A percentile compares a stretch with the other conserved stretches of the same genome.
Conservation (phyloP, 2,329 filamentous ascomycete species). For the Teratosphaeriaceae sp. region DNA sequence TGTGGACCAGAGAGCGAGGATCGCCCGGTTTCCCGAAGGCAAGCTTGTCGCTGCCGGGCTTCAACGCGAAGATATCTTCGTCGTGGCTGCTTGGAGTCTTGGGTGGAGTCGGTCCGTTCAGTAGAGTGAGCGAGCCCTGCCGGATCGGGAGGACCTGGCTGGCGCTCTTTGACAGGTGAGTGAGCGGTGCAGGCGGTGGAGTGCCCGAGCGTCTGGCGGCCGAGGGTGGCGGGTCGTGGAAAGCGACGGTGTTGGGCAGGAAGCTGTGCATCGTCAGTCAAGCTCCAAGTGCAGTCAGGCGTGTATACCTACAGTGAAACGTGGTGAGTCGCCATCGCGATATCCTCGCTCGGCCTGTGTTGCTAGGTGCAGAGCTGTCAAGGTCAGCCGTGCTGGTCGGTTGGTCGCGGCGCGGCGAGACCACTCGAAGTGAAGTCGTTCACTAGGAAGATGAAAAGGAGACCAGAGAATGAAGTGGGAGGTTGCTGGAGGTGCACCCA, state of each 20-base stretch:
- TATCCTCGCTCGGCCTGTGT: background rate
- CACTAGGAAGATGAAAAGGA: no score
- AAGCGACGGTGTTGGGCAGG: slow-evolving; percentile 86
- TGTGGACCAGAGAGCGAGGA: slow-evolving; percentile 54
- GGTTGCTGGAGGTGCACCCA: no score
- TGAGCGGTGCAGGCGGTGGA: background rate
- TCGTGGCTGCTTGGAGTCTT: slow-evolving; percentile 34
- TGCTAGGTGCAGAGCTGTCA: background rate
- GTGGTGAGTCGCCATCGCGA: slow-evolving; percentile 19
- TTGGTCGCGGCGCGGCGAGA: no score
- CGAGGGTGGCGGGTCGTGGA: slow-evolving; percentile 51
- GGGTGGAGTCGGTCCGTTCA: slow-evolving; percentile 34
- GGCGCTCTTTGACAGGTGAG: slow-evolving; percentile 42
- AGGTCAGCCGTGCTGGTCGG: no score
- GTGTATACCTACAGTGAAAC: slow-evolving; percentile 27
- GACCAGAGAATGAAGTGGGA: no score
- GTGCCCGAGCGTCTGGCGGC: background rate
- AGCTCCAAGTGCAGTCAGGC: background rate
- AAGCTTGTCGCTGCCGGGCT: slow-evolving; percentile 39
- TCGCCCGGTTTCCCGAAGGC: slow-evolving; percentile 47
- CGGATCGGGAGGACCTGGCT: slow-evolving; percentile 24
- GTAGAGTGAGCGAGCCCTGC: slow-evolving; percentile 32
- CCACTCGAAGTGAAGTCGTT: no score
- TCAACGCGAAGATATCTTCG: slow-evolving; percentile 41
- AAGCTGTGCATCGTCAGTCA: slow-evolving; percentile 52